A percentile compares a stretch with the other conserved stretches of the same genome.
phyloP scores from a whole-genome alignment of 352 stramenopile species.

The Pythium oligandrum region DNA sequence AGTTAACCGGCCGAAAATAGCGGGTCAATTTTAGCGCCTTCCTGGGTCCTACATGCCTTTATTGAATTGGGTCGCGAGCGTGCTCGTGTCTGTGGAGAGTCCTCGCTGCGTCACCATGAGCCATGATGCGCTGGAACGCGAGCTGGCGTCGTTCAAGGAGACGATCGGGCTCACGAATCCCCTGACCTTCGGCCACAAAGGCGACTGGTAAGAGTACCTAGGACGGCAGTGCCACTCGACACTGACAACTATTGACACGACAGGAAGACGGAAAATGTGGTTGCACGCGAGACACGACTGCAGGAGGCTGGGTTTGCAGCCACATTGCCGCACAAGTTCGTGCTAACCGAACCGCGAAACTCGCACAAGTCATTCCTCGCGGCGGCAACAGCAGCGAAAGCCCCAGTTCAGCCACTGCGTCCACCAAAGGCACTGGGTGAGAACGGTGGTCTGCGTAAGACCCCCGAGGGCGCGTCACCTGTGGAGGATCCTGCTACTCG shows the following conservation, averaged over 20 bases:
- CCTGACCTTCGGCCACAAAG: constrained; percentile 64
- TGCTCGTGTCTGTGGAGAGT: background rate
- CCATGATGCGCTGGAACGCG: constrained; percentile 53
- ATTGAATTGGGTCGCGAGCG: background rate
- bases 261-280: constrained; percentile 49
- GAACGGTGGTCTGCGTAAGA: constrained; percentile 24
- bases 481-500: constrained; percentile 10
- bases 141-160: constrained; percentile 63
- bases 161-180: constrained; percentile 77
- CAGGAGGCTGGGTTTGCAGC: constrained; percentile 28
- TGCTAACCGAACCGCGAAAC: constrained; percentile 52
- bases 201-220: constrained; percentile 44
- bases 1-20: too few relatives aligned
- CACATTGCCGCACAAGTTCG: constrained; percentile 52
- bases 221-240: background rate
- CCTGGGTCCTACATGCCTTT: too few relatives aligned
- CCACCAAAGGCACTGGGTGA: constrained; percentile 33
- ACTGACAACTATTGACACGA: background rate
- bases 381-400: constrained; percentile 42
- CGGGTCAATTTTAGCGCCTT: too few relatives aligned
- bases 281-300: constrained; percentile 18
- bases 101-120: constrained; percentile 3
- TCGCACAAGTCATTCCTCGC: constrained; percentile 38
- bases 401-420: constrained; percentile 49
- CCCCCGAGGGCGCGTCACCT: background rate